Evolutionary conservation across 495 filamentous ascomycete genomes (phyloP), one percentile per base, ranked within the genome.

Genomic region (Daldinia concentrica): DNA sequence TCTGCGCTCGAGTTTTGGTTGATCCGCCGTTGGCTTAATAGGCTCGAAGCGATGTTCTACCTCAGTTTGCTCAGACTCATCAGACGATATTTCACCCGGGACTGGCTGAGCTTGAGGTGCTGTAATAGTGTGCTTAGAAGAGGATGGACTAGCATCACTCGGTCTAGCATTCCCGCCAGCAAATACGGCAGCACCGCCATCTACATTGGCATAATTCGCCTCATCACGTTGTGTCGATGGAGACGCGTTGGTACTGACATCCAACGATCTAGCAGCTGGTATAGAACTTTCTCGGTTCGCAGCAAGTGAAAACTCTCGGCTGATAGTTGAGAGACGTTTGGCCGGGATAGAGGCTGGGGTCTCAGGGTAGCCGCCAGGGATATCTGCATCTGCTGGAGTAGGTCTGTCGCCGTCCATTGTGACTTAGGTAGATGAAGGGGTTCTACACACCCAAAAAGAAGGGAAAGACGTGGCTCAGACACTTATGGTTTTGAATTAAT

Each of bases 331-430:
- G 15, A 29, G 37, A 14, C 52, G 41, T 45, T 61, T 48, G 43
- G 43, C 6, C 14, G 57, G 56, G 12, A 45, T 45, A 3, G 66
- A 62, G 27, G 62, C 59, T n/a, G 72, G 72, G 17, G 72, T 74
- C 48, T 67, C 59, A 1, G 72, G 72, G n/a, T 64, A 74, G 2
- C 72, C 72, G 54, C 72, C 72, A 52, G 72, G 72, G 17, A 74
- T 27, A 57, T 64, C 68, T 22, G 29, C 64, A 51, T 74, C 55
- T 52, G 59, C 63, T 39, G 68, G 72, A 19, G 72, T 71, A 8
- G 30, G 45, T 58, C 17, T 71, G 8, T 64, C 63, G 22, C 39
- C 48, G 45, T 71, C 63, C 72, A 74, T 74, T 24, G 56, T 71
- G 58, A 30, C 36, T 57, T 30, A 27, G 29, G 29, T 32, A 32